A percentile compares a stretch with the other conserved stretches of the same genome.
phyloP scores from a whole-genome alignment of 2,329 filamentous ascomycete species.

The Trichoderma afroharzianum region DNA sequence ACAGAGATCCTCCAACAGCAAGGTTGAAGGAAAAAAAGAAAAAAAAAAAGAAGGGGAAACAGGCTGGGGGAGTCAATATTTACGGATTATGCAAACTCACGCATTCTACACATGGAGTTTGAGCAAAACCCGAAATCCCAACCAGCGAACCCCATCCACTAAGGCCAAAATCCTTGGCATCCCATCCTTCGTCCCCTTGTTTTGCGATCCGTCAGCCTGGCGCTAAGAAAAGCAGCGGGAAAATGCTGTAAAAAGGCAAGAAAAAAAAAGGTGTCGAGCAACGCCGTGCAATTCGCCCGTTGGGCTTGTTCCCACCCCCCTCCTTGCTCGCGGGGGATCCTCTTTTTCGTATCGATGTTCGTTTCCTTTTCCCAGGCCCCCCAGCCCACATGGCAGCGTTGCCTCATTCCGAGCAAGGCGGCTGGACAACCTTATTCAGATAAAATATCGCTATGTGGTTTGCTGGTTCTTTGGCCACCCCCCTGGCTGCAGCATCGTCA shows the following conservation, averaged over 20 bases:
- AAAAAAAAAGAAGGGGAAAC: not conserved
- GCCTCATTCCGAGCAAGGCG: not conserved
- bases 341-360: not conserved
- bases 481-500: not conserved
- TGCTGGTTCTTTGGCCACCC: not conserved
- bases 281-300: not conserved
- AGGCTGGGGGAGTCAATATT: not conserved
- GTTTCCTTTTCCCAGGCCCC: not conserved
- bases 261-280: not conserved
- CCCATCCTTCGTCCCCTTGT: not conserved
- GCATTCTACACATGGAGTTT: slow-evolving; percentile 1
- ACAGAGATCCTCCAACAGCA: not conserved
- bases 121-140: slow-evolving; percentile 10
- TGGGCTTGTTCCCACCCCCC: not conserved
- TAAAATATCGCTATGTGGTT: not conserved
- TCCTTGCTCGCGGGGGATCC: not conserved
- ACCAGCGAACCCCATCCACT: not conserved
- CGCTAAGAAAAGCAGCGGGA: not conserved
- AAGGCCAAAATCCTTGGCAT: not conserved
- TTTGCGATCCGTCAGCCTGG: not conserved
- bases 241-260: not conserved
- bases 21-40: not conserved
- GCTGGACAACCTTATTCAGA: not conserved
- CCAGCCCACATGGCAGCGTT: slow-evolving; percentile 6
- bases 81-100: not conserved